A percentile compares a stretch with the other conserved stretches of the same genome.
Evolutionary conservation across 1,284 basidiomycete species (phyloP).

Genomic region (Termitomyces sp.): DNA sequence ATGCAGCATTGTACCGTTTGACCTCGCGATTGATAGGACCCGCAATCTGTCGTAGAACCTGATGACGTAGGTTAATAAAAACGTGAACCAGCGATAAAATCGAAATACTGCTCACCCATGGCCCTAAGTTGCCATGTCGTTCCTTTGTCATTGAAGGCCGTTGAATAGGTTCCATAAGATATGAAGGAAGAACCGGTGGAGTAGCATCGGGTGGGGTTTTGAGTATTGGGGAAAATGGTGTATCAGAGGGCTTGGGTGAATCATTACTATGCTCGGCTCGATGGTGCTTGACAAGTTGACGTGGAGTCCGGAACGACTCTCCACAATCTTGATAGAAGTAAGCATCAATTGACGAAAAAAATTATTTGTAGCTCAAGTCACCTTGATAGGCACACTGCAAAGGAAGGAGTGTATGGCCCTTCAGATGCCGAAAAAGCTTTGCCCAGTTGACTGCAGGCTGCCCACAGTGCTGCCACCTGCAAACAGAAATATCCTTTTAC

Average conservation of each 20-base stretch:
- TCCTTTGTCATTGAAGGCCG: slow-evolving; percentile 39
- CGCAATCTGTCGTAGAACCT: slow-evolving; percentile 44
- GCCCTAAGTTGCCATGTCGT: slow-evolving; percentile 44
- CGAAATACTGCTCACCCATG: slow-evolving; percentile 39
- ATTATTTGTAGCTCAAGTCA: slow-evolving; percentile 18
- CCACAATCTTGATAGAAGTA: slow-evolving; percentile 34
- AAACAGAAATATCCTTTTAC: slow-evolving; percentile 29
- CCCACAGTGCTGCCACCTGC: slow-evolving; percentile 46
- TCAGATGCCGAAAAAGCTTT: slow-evolving; percentile 35
- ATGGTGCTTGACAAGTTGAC: slow-evolving; percentile 34
- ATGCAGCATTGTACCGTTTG: slow-evolving; percentile 26
- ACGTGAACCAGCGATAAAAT: neutral
- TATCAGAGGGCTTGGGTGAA: slow-evolving; percentile 28
- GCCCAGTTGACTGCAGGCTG: slow-evolving; percentile 28
- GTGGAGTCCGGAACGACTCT: slow-evolving; percentile 30
- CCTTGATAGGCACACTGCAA: slow-evolving; percentile 46
- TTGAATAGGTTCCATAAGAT: slow-evolving; percentile 39
- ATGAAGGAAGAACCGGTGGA: slow-evolving; percentile 38
- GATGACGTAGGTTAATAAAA: slow-evolving; percentile 11
- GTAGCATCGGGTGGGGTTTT: slow-evolving; percentile 28
- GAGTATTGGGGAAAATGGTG: slow-evolving; percentile 28
- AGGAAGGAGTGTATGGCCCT: slow-evolving; percentile 36
- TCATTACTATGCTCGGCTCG: slow-evolving; percentile 25
- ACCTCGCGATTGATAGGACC: slow-evolving; percentile 32
- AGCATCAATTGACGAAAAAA: neutral